Percentiles rank a stretch among this genome's conserved stretches.
These are phyloP conservation scores for Geosmithia putterillii DNA, from an alignment of 2,329 filamentous ascomycete genomes.

Conservation along the genomic window DNA sequence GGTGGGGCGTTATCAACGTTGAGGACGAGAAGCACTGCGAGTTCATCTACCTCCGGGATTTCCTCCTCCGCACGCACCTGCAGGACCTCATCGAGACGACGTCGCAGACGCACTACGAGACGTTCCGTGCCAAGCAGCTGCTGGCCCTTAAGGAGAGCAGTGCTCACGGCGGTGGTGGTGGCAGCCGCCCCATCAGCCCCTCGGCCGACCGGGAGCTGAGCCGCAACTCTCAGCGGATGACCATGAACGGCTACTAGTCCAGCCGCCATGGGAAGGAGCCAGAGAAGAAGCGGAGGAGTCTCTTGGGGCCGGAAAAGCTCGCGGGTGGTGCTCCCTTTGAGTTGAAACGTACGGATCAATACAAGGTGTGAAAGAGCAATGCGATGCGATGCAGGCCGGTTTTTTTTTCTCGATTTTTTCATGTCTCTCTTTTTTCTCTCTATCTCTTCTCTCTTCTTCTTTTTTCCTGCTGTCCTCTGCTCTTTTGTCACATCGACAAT, in stretches of 20 bases:
- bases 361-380: neutral
- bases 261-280: neutral
- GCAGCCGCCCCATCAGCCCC: slow-evolving; percentile 87
- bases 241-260: slow-evolving; percentile 92
- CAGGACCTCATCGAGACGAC: slow-evolving; percentile 99
- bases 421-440: neutral
- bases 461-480: neutral
- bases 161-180: slow-evolving; percentile 66
- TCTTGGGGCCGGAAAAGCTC: neutral
- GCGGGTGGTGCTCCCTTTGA: neutral
- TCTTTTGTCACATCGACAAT: neutral
- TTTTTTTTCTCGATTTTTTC: neutral
- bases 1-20: slow-evolving; percentile 99
- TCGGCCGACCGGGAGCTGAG: slow-evolving; percentile 90
- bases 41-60: slow-evolving; percentile 97
- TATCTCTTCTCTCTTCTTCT: neutral
- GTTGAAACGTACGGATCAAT: neutral
- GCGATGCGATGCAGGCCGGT: too few relatives aligned
- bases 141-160: slow-evolving; percentile 97
- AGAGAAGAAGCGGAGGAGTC: neutral
- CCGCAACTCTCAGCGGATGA: slow-evolving; percentile 93
- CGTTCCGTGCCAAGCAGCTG: slow-evolving; percentile 98
- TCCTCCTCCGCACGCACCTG: slow-evolving; percentile 93
- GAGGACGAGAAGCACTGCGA: slow-evolving; percentile 99
- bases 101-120: slow-evolving; percentile 99